Evolutionary conservation across 169 alveolate genomes (phyloP).

Genomic region (Eimeria brunetti): DNA sequence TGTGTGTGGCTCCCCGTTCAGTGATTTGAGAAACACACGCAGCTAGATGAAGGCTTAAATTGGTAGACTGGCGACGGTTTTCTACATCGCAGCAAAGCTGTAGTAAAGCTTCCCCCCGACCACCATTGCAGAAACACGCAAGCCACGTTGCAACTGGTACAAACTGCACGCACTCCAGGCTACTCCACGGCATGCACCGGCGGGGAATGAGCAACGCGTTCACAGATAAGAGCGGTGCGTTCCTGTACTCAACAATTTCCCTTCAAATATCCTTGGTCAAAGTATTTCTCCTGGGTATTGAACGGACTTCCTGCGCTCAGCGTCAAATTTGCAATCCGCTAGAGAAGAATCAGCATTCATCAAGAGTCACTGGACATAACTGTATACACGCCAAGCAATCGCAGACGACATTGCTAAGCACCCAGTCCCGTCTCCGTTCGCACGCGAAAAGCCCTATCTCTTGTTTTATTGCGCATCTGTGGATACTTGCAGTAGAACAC

Average conservation of each 20-base stretch:
- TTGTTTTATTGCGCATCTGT: not conserved
- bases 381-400: not conserved
- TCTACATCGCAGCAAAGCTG: no score
- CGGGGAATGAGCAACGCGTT: not conserved
- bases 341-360: not conserved
- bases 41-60: not conserved
- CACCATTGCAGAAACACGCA: not conserved
- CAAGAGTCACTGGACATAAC: not conserved
- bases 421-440: not conserved
- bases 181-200: not conserved
- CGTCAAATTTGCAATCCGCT: not conserved
- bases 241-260: not conserved
- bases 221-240: not conserved
- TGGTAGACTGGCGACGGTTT: not conserved
- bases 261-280: not conserved
- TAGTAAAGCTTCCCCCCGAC: not conserved
- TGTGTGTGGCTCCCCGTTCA: not conserved
- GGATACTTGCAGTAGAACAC: not conserved
- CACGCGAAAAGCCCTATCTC: no score
- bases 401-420: not conserved
- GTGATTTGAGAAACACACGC: not conserved
- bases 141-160: not conserved
- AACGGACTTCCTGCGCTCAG: slow-evolving; percentile 4
- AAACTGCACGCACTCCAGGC: not conserved
- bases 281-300: not conserved